Base-by-base conservation (phyloP, 805 yeast genomes). In the Starmera amethionina region DNA sequence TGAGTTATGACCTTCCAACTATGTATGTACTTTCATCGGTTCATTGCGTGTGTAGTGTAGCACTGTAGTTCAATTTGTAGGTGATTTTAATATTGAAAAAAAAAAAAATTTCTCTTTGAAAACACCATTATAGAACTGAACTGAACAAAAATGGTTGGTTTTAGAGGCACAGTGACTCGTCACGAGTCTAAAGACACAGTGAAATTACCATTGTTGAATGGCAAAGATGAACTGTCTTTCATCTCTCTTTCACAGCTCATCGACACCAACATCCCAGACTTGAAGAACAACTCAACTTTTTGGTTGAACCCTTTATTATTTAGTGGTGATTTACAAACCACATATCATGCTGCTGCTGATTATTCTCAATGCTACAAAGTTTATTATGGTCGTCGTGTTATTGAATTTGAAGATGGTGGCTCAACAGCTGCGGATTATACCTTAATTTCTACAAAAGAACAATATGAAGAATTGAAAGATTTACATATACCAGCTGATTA, bases 261-360 rank as follows among this genome's bases (percentile, higher is more conserved):
- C 35, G 34, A 49, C 34, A 32, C 40, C 8, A 22, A 22, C 27
- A 60, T 71, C 5, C 76, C 79, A 1, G 74, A 63, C 9, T 66
- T 79, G 42, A 55, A 57, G 31, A 53, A 73, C 37, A 69, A 70
- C 8, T 55, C 76, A 32, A 67, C 67, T 49, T 70, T 80, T 48
- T 62, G 74, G 57, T 63, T 81, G 55, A 72, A 76, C 45, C 93
- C 93, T 8, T 59, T 72, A 4, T 57, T 82, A 27, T 75, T 76
- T 57, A 77, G 77, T 44, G 96, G 96, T 19, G 72, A 81, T 41
- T 60, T 85, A 25, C 96, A 89, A 59, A 87, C 96, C 2, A 54
- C 82, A 55, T 79, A 75, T 52, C 75, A 89, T 36, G 73, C 80
- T 3, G 59, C 68, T 18, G 73, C 76, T 32, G 69, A 70, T 41